A percentile compares a stretch with the other conserved stretches of the same genome.
These are phyloP conservation scores for Hypoxylon sp. DNA, from an alignment of 2,329 filamentous ascomycete genomes.

Conservation along the genomic window DNA sequence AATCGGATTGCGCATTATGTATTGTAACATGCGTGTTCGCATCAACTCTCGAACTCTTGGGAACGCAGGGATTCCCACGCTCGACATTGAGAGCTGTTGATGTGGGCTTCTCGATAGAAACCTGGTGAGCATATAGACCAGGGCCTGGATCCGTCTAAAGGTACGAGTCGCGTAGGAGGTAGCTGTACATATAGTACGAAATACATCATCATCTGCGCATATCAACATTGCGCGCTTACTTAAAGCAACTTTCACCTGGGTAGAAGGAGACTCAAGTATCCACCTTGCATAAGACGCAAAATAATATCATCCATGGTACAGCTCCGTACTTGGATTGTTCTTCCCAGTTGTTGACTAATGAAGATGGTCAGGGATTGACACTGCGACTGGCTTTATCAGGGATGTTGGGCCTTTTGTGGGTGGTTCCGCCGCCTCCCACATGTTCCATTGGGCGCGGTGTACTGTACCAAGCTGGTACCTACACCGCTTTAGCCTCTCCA, in stretches of 20 bases:
- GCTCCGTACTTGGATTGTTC: slow-evolving; percentile 30
- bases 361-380: slow-evolving; percentile 44
- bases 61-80: slow-evolving; percentile 38
- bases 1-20: slow-evolving; percentile 38
- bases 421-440: slow-evolving; percentile 43
- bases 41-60: slow-evolving; percentile 41
- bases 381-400: slow-evolving; percentile 45
- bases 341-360: slow-evolving; percentile 41
- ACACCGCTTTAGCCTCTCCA: slow-evolving; percentile 46
- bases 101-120: slow-evolving; percentile 29
- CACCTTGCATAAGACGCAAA: slow-evolving; percentile 43
- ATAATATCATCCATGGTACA: slow-evolving; percentile 40
- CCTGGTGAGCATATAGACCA: slow-evolving; percentile 24
- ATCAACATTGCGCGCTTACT: slow-evolving; percentile 17
- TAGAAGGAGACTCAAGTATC: slow-evolving; percentile 29
- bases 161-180: slow-evolving; percentile 13
- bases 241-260: slow-evolving; percentile 14
- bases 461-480: slow-evolving; percentile 34
- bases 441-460: slow-evolving; percentile 28
- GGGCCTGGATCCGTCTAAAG: slow-evolving; percentile 29
- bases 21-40: slow-evolving; percentile 38
- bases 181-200: slow-evolving; percentile 23
- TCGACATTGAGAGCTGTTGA: slow-evolving; percentile 20
- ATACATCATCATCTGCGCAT: slow-evolving; percentile 8
- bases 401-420: slow-evolving; percentile 45